Evolutionary conservation across 176 grass and related monocot species (phyloP).

Genomic region (Triticum dicoccoides): DNA sequence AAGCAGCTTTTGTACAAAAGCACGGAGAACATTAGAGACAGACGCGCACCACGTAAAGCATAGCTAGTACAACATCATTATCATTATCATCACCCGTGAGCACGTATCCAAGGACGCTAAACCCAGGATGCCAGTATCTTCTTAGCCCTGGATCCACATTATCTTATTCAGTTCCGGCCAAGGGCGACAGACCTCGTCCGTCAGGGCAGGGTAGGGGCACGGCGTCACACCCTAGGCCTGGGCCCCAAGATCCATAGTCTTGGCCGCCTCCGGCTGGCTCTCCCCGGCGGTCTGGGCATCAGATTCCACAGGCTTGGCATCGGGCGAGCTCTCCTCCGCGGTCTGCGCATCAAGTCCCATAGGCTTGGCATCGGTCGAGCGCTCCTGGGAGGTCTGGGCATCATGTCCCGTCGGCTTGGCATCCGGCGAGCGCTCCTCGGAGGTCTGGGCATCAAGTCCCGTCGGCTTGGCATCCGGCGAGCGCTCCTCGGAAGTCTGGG

Average conservation of each 20-base stretch:
- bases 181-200: background rate
- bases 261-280: background rate
- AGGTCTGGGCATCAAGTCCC: background rate
- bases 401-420: background rate
- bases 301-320: background rate
- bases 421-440: background rate
- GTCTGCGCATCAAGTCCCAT: background rate
- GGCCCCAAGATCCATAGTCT: background rate
- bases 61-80: background rate
- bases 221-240: background rate
- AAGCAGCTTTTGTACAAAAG: background rate
- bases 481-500: background rate
- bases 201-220: background rate
- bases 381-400: background rate
- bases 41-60: background rate
- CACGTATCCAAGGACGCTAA: background rate
- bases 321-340: background rate
- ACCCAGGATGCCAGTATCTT: background rate
- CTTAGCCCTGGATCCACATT: background rate
- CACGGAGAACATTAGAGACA: background rate
- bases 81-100: background rate
- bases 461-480: background rate
- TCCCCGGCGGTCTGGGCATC: background rate
- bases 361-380: background rate
- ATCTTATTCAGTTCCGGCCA: background rate